Evolutionary conservation across 208 protist genomes (phyloP), one percentile per base, ranked within the genome.

Genomic region (Crithidia thermophila): DNA sequence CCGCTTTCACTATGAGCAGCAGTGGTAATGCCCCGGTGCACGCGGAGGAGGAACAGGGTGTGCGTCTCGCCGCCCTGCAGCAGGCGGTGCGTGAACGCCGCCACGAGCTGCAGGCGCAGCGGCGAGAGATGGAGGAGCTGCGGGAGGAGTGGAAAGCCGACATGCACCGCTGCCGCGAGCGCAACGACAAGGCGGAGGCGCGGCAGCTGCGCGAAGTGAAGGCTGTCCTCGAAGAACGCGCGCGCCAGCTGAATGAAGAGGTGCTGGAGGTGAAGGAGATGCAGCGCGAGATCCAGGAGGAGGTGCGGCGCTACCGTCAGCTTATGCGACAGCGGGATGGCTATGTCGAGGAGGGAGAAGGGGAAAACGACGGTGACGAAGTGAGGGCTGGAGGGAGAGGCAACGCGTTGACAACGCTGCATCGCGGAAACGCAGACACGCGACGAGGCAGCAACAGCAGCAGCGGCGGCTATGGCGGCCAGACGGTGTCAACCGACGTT

Each of bases 121-220:
- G 69, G 8, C 51, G 16, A 4, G 60, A 75, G 31, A 63, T 94
- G 49, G 77, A 83, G 55, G 21, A 21, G 3, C 52, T 82, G 28
- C 84, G 90, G 16, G 69, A 74, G 27, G 77, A 87, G 57, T 95
- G 90, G 90, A 75, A 74, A 27, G 37, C 16, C 6, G 72, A 77
- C 43, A 90, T 88, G 84, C 55, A 47, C 1, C 40, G n/a, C 10
- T 88, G 81, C 55, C 75, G 75, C 47, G 57, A 21, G 25, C 33
- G 28, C 4, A 49, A 68, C 23, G 82, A 92, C 60, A 57, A 56
- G 31, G 36, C 52, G 1, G 62, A 77, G 33, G 80, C 76, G 8
- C 20, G 40, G n/a, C 25, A 72, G 58, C 72, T 95, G 63, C 53
- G 67, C 0, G 51, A 71, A 28, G 78, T 85, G 20, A 88, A 89